phyloP scores from a whole-genome alignment of 108 stramenopile species.

The Skeletonema menzelii region DNA sequence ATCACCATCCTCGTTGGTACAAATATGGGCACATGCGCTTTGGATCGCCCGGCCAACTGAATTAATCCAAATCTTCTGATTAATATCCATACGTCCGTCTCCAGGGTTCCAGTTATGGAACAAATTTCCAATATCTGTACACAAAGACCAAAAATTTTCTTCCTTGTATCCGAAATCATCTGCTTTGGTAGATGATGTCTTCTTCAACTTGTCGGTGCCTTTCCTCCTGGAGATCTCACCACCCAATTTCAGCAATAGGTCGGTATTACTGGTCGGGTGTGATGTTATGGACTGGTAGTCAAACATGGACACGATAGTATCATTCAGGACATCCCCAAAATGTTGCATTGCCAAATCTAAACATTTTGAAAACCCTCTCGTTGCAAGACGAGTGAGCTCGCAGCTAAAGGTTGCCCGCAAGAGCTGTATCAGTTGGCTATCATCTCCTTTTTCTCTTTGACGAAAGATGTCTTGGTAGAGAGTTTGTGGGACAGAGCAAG shows the following conservation, averaged over 20 bases:
- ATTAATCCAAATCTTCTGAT: background rate
- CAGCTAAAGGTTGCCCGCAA: constrained; percentile 25
- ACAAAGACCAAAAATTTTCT: constrained; percentile 35
- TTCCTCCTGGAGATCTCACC: constrained; percentile 27
- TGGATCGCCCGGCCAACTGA: constrained; percentile 10
- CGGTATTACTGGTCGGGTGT: constrained; percentile 28
- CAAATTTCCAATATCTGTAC: constrained; percentile 17
- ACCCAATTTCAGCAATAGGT: constrained; percentile 4
- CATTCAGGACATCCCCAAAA: constrained; percentile 12
- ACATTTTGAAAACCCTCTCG: constrained; percentile 6
- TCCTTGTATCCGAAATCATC: constrained; percentile 22
- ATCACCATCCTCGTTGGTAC: constrained; percentile 4
- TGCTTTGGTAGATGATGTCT: background rate
- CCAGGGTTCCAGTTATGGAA: background rate
- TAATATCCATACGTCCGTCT: background rate
- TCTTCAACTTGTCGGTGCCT: constrained; percentile 8
- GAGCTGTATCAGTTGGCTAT: constrained; percentile 16
- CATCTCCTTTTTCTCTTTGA: constrained; percentile 2
- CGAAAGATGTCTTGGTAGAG: background rate
- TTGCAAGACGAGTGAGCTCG: constrained; percentile 29
- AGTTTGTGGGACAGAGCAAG: background rate
- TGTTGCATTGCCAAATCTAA: constrained; percentile 8
- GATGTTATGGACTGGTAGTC: constrained; percentile 25
- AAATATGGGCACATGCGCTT: constrained; percentile 7
- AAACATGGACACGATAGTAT: constrained; percentile 9